Base-by-base conservation (phyloP, 306 rosid species). In the Geum urbanum region DNA sequence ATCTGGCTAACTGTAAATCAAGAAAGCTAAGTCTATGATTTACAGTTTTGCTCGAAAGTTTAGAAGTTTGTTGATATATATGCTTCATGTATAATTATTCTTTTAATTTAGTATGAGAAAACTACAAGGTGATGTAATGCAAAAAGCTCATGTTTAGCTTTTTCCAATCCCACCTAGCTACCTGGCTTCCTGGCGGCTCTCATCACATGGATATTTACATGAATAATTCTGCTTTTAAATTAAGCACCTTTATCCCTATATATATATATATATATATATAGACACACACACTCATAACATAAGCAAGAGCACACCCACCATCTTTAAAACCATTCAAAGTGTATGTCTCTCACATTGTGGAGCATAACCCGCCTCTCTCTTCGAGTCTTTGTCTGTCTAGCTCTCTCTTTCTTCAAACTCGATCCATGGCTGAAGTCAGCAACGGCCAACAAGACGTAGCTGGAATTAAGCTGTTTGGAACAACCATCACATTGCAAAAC, bases 381-480 rank as follows among this genome's bases (percentile, higher is more conserved):
- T 19, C 7, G 2, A 32, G 41, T 72, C 66, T 19, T 14, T 77
- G 60, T n/a, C 9, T 45, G 22, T 67, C 20, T 6, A 18, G 32
- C 32, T 49, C 45, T 75, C 40, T 50, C 47, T 20, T 66, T 53
- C 67, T 50, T 27, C 6, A 4, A 15, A 6, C 16, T 43, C 32
- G 13, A 89, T 89, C 32, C n/a, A 89, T 89, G 97, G 92, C 72
- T 46, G 62, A 81, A 52, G 81, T 74, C 54, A 68, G 73, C 49
- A 72, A 20, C 66, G 72, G 79, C 70, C 77, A 84, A 76, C 77
- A 84, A 76, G 78, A 72, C 13, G 74, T 12, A 14, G 69, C 82
- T 8, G 96, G 92, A 80, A 92, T 92, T 54, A 92, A 92, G 89
- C 92, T 92, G 9, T 92, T 92, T 39, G 98, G 98, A 1, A 77